Percentiles rank a stretch among this genome's conserved stretches.
These are phyloP conservation scores for Davidsoniella australis DNA, from an alignment of 2,329 filamentous ascomycete genomes.

Conservation along the genomic window DNA sequence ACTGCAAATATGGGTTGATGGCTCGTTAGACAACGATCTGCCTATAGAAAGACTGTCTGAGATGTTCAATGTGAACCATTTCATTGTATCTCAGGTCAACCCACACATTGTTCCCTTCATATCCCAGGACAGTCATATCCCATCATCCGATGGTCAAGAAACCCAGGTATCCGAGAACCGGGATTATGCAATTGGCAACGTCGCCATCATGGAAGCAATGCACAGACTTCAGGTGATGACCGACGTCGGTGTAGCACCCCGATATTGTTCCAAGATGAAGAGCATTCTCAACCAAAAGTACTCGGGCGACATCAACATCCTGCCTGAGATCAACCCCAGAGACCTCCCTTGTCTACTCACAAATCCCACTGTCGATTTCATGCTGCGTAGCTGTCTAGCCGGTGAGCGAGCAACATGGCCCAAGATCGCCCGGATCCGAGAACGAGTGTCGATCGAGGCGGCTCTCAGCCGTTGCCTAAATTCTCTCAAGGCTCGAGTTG, in stretches of 20 bases:
- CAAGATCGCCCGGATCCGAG: slow-evolving; percentile 66
- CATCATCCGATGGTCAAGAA: slow-evolving; percentile 16
- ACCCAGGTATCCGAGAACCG: slow-evolving; percentile 26
- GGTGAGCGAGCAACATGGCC: slow-evolving; percentile 88
- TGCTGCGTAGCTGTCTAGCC: slow-evolving; percentile 57
- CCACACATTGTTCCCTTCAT: slow-evolving; percentile 84
- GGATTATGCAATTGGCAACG: slow-evolving; percentile 48
- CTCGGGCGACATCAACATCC: slow-evolving; percentile 85
- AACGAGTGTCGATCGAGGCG: slow-evolving; percentile 76
- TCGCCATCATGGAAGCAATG: slow-evolving; percentile 64
- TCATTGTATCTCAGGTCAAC: slow-evolving; percentile 94
- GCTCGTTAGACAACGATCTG: slow-evolving; percentile 84
- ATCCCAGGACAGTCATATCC: slow-evolving; percentile 49
- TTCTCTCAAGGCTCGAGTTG: slow-evolving; percentile 44
- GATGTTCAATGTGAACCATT: slow-evolving; percentile 97
- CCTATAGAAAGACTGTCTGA: slow-evolving; percentile 80
- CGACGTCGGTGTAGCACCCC: slow-evolving; percentile 67
- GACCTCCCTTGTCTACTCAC: slow-evolving; percentile 62
- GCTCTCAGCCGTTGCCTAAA: slow-evolving; percentile 64
- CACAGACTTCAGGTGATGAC: slow-evolving; percentile 67
- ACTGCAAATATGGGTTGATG: slow-evolving; percentile 78
- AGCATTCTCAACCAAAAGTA: slow-evolving; percentile 83
- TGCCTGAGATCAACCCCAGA: slow-evolving; percentile 58
- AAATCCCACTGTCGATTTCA: slow-evolving; percentile 77
- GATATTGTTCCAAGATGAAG: slow-evolving; percentile 56